Conservation (phyloP, 2,329 filamentous ascomycete genomes). For the Apiospora arundinis region DNA sequence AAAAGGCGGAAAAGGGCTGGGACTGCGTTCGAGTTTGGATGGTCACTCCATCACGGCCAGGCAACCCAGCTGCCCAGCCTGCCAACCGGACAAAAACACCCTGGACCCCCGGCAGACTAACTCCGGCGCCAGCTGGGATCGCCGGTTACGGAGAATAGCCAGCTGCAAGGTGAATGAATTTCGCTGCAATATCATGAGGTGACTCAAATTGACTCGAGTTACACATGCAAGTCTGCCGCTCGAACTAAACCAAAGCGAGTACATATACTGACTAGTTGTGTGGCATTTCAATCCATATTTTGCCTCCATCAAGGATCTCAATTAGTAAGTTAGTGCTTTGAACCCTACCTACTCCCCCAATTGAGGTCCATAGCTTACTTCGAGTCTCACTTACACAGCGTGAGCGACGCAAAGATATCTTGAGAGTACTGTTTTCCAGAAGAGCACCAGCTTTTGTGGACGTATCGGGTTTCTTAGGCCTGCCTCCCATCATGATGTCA, state of each 20-base stretch:
- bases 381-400: conserved; percentile 15
- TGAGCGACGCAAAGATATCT: background rate
- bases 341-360: background rate
- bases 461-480: too few relatives aligned
- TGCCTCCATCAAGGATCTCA: background rate
- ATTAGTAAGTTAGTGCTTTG: background rate
- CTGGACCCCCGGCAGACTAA: background rate
- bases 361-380: background rate
- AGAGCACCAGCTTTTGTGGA: background rate
- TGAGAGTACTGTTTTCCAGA: background rate
- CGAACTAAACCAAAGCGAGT: background rate
- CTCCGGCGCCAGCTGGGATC: background rate
- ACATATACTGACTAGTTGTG: background rate
- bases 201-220: conserved; percentile 12
- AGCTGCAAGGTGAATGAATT: conserved; percentile 6
- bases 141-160: conserved; percentile 9
- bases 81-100: background rate
- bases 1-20: background rate
- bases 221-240: background rate
- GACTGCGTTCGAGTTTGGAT: background rate
- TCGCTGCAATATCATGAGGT: background rate
- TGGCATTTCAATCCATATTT: background rate
- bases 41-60: background rate
- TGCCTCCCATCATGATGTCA: background rate
- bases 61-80: background rate